Evolutionary conservation across 805 yeast genomes (phyloP), one percentile per base, ranked within the genome.

Genomic region (Monosporozyma aerobia): DNA sequence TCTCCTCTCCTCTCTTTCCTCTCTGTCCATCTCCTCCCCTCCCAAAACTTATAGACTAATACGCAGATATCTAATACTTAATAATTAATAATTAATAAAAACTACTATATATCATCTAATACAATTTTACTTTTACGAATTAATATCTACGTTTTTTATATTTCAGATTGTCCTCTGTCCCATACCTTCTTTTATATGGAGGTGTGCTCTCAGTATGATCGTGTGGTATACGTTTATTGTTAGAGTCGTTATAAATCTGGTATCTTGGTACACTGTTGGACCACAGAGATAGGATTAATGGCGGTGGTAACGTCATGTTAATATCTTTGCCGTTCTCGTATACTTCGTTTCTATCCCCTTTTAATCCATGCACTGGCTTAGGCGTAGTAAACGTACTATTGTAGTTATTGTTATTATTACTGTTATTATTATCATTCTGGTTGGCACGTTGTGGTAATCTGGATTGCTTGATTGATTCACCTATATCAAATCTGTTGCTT

Each of bases 371-470:
- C 22, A 29, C 16, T 25, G 27, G n/a, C 7, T 27, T 5, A 7
- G 29, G 5, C 7, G 29, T 27, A 27, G 29, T 27, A 27, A 27
- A 27, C 29, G 29, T 7, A 27, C n/a, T 29, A 5, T 25, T 44
- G 27, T 44, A 14, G 25, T 27, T 19, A 23, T 22, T 41, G 25
- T 27, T 19, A 41, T 22, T 41, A 41, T 41, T 30, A 16, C 25
- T 19, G 7, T n/a, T 16, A 13, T 9, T 30, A 29, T 16, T 45
- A 16, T 11, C n/a, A 32, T 43, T 27, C 2, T 43, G 53, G 51
- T 64, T 64, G 11, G 67, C 69, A 16, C 69, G 59, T 48, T 63
- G 68, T 3, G 69, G 69, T 33, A 60, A 52, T 22, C 56, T 53
- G 19, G 58, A 53, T 13, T 57, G 44, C n/a, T 53, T 52, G 10